Conservation (phyloP, 1,284 basidiomycete genomes). For the Ceratobasidium sp. region DNA sequence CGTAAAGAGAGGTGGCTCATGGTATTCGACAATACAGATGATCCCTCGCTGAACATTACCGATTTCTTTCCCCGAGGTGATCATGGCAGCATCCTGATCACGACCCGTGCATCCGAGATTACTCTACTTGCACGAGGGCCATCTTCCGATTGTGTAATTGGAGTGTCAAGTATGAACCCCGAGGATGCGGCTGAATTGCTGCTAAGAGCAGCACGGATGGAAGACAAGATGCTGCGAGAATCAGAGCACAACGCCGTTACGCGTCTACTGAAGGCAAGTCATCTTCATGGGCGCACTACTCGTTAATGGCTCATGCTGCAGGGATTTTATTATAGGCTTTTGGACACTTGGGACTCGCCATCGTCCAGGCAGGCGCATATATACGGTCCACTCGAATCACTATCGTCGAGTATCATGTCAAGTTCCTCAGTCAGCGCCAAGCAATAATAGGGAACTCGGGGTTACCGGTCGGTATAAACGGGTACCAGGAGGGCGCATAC, state of each 20-base stretch:
- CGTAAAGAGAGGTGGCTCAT: constrained; percentile 13
- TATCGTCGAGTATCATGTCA: not conserved
- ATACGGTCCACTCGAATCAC: not conserved
- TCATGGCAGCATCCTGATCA: constrained; percentile 32
- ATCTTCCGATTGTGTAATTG: not conserved
- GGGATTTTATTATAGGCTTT: not conserved
- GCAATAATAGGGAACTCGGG: not conserved
- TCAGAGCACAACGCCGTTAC: not conserved
- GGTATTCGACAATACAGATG: constrained; percentile 33
- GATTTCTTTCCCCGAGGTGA: constrained; percentile 1
- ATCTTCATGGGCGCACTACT: too few relatives aligned
- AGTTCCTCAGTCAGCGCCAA: not conserved
- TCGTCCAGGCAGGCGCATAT: constrained; percentile 38
- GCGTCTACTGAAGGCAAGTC: not conserved
- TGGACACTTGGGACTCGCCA: constrained; percentile 32
- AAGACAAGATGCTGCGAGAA: not conserved
- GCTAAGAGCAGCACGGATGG: not conserved
- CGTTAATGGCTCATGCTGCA: not conserved
- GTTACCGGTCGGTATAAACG: not conserved
- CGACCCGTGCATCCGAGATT: constrained; percentile 16
- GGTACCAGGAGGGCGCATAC: constrained; percentile 20
- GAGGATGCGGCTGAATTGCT: constrained; percentile 21
- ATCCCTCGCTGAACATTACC: not conserved
- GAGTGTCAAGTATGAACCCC: constrained; percentile 2
- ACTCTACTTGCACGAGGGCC: not conserved